Base-by-base conservation (phyloP, 2,329 filamentous ascomycete species). In the Sclerotinia sclerotiorum region DNA sequence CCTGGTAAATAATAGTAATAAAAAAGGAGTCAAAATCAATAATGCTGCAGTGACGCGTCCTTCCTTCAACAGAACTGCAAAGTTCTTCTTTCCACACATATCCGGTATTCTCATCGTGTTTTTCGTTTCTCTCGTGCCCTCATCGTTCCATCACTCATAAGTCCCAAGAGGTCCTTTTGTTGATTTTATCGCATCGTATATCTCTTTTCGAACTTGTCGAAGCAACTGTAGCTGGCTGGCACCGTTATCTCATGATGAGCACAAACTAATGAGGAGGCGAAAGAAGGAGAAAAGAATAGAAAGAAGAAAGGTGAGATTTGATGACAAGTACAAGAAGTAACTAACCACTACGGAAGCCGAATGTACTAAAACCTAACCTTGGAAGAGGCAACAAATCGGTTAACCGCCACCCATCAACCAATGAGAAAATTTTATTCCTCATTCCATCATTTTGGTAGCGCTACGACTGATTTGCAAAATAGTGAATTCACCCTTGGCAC, bases 381-480 rank as follows among this genome's bases (percentile, higher is more conserved):
- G 24, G 42, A 32, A 61, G 42, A 61, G 58, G 58, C 44, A 32
- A 46, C 32, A 24, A 8, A 17, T 48, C 42, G 42, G 42, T 15
- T 15, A n/a, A 17, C 2, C 11, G 3, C 8, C 11, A 32, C 42
- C 57, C 46, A 49, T 49, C 44, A 49, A 2, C 44, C 39, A 2
- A 49, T 49, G 1, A 49, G 21, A 61, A 8, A 27, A 44, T 17
- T 32, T 57, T n/a, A 42, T 42, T 24, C 7, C 10, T 17, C 13
- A 27, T 44, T 49, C 58, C 7, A 49, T 44, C 58, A 49, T 49
- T 35, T 24, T 21, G 44, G 44, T 61, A 61, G 44, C 58, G 58
- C 58, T 44, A 49, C 29, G 44, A 35, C 52, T 10, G 52, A 55
- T 55, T 55, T 42, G 39, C 39, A 42, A 39, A 19, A 19, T 35